Evolutionary conservation across 163 green algal species (phyloP), one percentile per base, ranked within the genome.

Genomic region (Prototheca wickerhamii): DNA sequence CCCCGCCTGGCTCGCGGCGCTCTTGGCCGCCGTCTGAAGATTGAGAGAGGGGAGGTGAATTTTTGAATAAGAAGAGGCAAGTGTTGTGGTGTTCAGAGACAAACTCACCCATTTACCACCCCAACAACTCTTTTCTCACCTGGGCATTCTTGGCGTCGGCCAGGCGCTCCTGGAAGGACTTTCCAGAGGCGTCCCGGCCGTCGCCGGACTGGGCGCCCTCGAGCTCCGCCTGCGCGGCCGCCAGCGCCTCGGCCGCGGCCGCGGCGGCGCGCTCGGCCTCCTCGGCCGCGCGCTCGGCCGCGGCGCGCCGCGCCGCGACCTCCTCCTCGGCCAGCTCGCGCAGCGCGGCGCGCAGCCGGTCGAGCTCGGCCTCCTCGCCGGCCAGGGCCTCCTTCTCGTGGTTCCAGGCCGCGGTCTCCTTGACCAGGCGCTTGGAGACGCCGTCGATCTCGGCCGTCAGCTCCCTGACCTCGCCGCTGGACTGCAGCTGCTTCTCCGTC

Each of bases 401-500:
- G 44, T 82, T 90, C 67, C 74, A 84, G 8, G 49, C 76, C 2
- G 80, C 85, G 4, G 75, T 93, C 46, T 87, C 76, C 66, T 88
- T 85, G 4, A 92, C 88, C 61, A 97, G 70, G 57, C 73, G 70
- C 66, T 93, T 93, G 54, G 79, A 77, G n/a, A 96, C 72, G 21
- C 78, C 62, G 58, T 96, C 91, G 28, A 84, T 82, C 29, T 77
- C n/a, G 18, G 73, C 71, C 58, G 78, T 64, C 63, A 96, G 78
- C 67, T 87, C 79, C 72, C 86, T 86, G 55, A 95, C 83, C 68
- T 94, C 86, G 3, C 83, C 82, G 2, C 81, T 82, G 40, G 72
- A 73, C 68, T 89, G 77, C 57, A 85, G 76, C 72, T 95, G 84
- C 79, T 92, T 95, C 72, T 96, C 84, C 2, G 74, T 81, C 64